Evolutionary conservation across 805 yeast species (phyloP), one percentile per base, ranked within the genome.

Genomic region (Tetrapisispora nanseiensis): DNA sequence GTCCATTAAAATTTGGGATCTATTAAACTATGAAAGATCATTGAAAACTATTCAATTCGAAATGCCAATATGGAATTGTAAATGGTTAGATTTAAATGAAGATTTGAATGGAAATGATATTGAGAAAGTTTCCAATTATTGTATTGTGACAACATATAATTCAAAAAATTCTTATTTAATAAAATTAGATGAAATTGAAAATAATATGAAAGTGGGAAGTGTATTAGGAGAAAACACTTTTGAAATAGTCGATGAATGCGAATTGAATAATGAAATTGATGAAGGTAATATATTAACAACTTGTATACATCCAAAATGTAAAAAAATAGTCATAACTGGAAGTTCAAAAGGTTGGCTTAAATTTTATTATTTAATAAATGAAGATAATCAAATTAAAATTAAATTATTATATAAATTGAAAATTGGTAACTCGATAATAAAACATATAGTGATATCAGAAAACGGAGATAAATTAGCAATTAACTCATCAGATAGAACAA

Each of bases 1-100:
- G 92, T 71, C 70, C 39, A 74, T 82, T 33, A 76, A 81, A 38
- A 55, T 87, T 24, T 89, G 96, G 95, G 95, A 86, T 62, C 61
- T 89, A 47, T 48, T 60, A 21, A 53, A 46, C 7, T 65, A 51
- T 56, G 66, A 37, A 46, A 56, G 37, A 67, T 75, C 40, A 55
- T 68, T 35, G 35, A 47, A 66, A 71, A 45, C 67, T 59, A 64
- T 74, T 37, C 63, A 66, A 37, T 79, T 85, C 50, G 82, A 78
- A 41, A 75, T 82, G 0, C 86, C 94, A 1, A 71, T 85, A 2
- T 84, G 94, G 94, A 72, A 68, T 51, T 55, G 60, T 37, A 54
- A 53, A 24, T 56, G 59, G 59, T 41, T 56, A 30, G 19, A 33
- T 33, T 15, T 33, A 6, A n/a, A n/a, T n/a, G n/a, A n/a, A n/a